Evolutionary conservation across 164 flowering plant genomes (phyloP).

Genomic region (Chloranthus sessilifolius): DNA sequence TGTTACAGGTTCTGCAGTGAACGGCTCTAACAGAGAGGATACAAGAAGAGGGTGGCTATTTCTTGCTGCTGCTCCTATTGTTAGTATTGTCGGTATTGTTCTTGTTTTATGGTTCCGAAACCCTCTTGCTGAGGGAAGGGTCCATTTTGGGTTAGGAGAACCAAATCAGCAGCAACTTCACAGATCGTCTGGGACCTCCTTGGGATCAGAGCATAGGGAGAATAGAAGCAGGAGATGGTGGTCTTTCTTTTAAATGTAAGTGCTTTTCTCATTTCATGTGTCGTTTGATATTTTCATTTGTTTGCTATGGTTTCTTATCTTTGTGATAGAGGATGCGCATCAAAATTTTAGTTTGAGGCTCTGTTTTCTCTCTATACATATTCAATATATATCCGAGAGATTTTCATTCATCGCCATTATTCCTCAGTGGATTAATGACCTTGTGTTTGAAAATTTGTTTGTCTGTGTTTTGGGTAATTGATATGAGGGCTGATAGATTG

Average conservation of each 20-base stretch:
- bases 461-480: no score
- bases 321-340: background rate
- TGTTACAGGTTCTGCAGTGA: slow-evolving; percentile 9
- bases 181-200: slow-evolving; percentile 14
- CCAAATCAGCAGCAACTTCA: slow-evolving; percentile 19
- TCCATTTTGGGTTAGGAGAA: slow-evolving; percentile 10
- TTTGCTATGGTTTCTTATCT: background rate
- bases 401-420: background rate
- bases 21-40: slow-evolving; percentile 16
- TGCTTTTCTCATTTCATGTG: background rate
- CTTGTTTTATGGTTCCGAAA: slow-evolving; percentile 66
- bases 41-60: slow-evolving; percentile 60
- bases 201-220: slow-evolving; percentile 24
- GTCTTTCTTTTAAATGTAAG: slow-evolving; percentile 34
- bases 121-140: slow-evolving; percentile 31
- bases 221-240: slow-evolving; percentile 68
- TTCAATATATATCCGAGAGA: background rate
- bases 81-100: slow-evolving; percentile 64
- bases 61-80: slow-evolving; percentile 72
- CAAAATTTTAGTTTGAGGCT: background rate
- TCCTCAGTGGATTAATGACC: background rate
- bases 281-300: background rate
- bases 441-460: no score
- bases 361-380: background rate
- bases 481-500: no score